Evolutionary conservation across 139 green algal species (phyloP), one percentile per base, ranked within the genome.

Genomic region (Helicosporidium sp.): DNA sequence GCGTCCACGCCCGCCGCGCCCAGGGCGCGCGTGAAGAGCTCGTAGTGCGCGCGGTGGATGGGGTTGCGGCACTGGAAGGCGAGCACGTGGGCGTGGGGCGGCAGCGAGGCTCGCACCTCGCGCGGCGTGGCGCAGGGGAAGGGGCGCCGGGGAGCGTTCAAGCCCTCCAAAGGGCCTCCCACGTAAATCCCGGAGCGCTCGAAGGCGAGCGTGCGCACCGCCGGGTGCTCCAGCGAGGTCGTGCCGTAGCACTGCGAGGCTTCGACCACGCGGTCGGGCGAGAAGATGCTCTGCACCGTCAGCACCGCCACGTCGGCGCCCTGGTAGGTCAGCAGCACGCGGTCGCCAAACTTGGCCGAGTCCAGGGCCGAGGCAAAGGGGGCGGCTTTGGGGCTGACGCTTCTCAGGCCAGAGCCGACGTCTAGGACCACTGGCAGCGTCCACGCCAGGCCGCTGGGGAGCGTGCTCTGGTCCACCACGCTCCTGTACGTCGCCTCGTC

Each of bases 41-140:
- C 82, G 64, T 93, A 93, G 67, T 93, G 82, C 4, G 82, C 82
- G 22, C 69, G 65, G 74, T 94, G 83, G 47, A 94, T 81, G 25
- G 84, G 84, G 69, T 94, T 94, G 41, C 84, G 71, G 68, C 84
- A 94, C 72, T 94, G 84, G 74, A 94, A 94, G 27, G 80, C 84
- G 50, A 94, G 68, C 28, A 93, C 82, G 53, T 93, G 83, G 20
- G 50, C 46, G 45, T 70, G 66, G 7, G 54, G 29, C 1, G 82
- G 83, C 50, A 93, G 74, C 19, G 46, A 69, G 8, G 64, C 43
- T 10, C 83, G 75, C 43, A 67, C 58, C 36, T 64, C 54, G 7
- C 43, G 56, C 10, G 82, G 82, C 3, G 67, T 80, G 34, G 68
- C 65, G 55, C 82, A 92, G 17, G 76, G 75, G 62, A 92, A 92